Conservation (phyloP, 768 basidiomycete genomes). For the Tylopilus balloui region DNA sequence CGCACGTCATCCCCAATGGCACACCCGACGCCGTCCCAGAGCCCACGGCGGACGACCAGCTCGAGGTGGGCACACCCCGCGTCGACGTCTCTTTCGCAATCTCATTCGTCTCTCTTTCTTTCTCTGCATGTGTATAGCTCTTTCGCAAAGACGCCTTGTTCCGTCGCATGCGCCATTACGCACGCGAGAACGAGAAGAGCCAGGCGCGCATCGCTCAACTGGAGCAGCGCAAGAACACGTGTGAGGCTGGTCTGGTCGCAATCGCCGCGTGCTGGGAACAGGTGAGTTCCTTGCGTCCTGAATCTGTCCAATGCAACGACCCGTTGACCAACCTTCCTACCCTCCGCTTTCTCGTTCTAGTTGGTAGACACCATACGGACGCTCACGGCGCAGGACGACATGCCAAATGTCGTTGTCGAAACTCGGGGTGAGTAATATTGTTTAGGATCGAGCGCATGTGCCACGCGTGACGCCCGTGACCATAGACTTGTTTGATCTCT, state of each 20-base stretch:
- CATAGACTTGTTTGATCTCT: slow-evolving; percentile 31
- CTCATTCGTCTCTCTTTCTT: slow-evolving; percentile 15
- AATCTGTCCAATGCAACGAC: neutral
- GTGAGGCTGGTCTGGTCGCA: slow-evolving; percentile 67
- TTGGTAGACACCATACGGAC: slow-evolving; percentile 63
- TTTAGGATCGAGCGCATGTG: neutral
- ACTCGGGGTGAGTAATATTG: slow-evolving; percentile 35
- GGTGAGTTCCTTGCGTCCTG: slow-evolving; percentile 37
- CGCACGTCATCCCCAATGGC: slow-evolving; percentile 40
- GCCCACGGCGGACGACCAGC: slow-evolving; percentile 48
- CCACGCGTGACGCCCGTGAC: neutral
- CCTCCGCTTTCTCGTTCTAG: slow-evolving; percentile 36
- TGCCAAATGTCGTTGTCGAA: slow-evolving; percentile 40
- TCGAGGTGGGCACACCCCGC: slow-evolving; percentile 51
- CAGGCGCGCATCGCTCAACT: slow-evolving; percentile 57
- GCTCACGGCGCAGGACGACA: slow-evolving; percentile 49
- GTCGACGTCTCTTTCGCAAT: slow-evolving; percentile 22
- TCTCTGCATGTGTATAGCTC: slow-evolving; percentile 39
- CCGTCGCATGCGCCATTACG: slow-evolving; percentile 79
- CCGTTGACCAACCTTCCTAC: slow-evolving; percentile 1
- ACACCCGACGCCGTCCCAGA: slow-evolving; percentile 35
- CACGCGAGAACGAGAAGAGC: slow-evolving; percentile 66
- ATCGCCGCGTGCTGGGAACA: slow-evolving; percentile 80
- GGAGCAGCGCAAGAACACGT: slow-evolving; percentile 59
- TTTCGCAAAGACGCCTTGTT: slow-evolving; percentile 86